These are phyloP conservation scores for Kwoniella sp. DNA, from an alignment of 768 basidiomycete genomes.

Conservation along the genomic window DNA sequence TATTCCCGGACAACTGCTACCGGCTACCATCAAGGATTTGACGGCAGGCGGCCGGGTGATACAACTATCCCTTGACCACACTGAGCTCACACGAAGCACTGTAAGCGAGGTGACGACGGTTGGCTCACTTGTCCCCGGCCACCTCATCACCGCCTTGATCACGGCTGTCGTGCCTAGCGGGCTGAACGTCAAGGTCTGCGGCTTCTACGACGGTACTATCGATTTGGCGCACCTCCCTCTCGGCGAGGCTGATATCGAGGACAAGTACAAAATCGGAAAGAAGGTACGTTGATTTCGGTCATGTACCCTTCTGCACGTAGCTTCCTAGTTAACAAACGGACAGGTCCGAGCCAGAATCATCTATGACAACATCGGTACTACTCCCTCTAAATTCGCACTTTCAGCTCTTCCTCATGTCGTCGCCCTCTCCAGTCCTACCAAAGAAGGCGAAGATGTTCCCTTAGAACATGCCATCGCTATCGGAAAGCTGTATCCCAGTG, in stretches of 20 bases:
- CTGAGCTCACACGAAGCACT: conserved; percentile 56
- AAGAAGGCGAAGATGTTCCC: conserved; percentile 34
- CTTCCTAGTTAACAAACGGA: too few relatives aligned
- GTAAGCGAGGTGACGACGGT: conserved; percentile 77
- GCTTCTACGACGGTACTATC: conserved; percentile 87
- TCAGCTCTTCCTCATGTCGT: conserved; percentile 74
- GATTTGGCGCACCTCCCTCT: conserved; percentile 74
- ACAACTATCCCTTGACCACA: conserved; percentile 65
- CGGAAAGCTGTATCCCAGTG: conserved; percentile 71
- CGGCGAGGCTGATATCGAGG: conserved; percentile 57
- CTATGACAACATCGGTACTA: conserved; percentile 70
- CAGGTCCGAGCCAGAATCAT: conserved; percentile 71
- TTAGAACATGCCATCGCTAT: conserved; percentile 70
- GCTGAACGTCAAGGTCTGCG: conserved; percentile 82
- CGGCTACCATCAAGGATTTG: conserved; percentile 68
- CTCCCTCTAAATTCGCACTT: conserved; percentile 82
- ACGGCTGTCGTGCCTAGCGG: conserved; percentile 75
- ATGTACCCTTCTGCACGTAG: neutral
- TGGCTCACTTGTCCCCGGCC: conserved; percentile 81
- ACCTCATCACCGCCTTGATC: conserved; percentile 77
- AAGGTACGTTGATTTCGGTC: conserved; percentile 43
- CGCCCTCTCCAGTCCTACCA: conserved; percentile 57
- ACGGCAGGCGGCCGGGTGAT: conserved; percentile 79
- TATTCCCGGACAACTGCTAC: conserved; percentile 68
- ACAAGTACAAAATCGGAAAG: conserved; percentile 58